Evolutionary conservation across 2,329 filamentous ascomycete genomes (phyloP), one percentile per base, ranked within the genome.

Genomic region (Cladorrhinum sp.): DNA sequence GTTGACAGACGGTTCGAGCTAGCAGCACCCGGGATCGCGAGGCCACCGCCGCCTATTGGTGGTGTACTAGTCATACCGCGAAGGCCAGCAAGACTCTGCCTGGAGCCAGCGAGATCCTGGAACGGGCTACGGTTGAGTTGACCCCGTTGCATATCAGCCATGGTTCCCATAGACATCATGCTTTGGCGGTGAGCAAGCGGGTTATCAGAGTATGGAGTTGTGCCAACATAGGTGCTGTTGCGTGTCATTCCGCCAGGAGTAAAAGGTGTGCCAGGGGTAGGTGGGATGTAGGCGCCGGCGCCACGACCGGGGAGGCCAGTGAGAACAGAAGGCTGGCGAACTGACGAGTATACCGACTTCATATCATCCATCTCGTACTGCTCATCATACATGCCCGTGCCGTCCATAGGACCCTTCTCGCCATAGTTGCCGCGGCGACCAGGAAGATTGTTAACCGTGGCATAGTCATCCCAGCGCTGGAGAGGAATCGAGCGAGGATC

Each of bases 331-430:
- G 92, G 92, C 82, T 74, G 93, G 79, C 82, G 93, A 62, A 93
- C 91, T 0, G 92, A 96, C 4, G 93, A 97, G 79, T 98, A 98
- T 62, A 96, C 88, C 0, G 92, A 96, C 74, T 92, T 93, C 82
- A 98, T 96, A 74, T 99, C 95, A 73, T 99, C 96, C 89, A 98
- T 93, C 76, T 99, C 95, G 70, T 92, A 96, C 64, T 89, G 86
- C 64, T 93, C 90, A 45, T 88, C 85, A 68, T 92, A 93, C 5
- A 78, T 78, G 52, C 81, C 84, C 23, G 85, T 82, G 62, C 90
- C 92, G 23, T 91, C 93, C 1, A 78, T 78, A 50, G 81, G 83
- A 23, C 85, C 81, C 57, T 78, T 78, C 57, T 90, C 89, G 38
- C 79, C 77, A 57, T 81, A 79, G 27, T 85, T 83, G 57, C 92